A percentile compares a stretch with the other conserved stretches of the same genome.
These are phyloP conservation scores for Anthracocystis walkeri DNA, from an alignment of 1,284 basidiomycete genomes.

Conservation along the genomic window DNA sequence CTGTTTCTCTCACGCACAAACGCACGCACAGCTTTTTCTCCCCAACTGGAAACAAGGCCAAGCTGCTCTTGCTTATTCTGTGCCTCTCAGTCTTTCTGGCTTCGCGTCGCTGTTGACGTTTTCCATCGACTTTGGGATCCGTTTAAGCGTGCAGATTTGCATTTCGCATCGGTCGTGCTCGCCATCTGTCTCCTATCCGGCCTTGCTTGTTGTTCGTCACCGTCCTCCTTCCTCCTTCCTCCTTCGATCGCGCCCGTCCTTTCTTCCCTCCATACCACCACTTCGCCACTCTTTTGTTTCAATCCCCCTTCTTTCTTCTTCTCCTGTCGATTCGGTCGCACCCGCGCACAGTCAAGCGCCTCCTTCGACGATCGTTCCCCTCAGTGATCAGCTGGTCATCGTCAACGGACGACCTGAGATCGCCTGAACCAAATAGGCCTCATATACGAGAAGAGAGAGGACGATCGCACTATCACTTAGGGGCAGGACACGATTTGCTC, in stretches of 20 bases:
- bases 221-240: neutral
- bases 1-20: neutral
- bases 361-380: neutral
- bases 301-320: neutral
- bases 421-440: too few species aligned
- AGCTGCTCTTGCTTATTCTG: slow-evolving; percentile 3
- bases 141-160: slow-evolving; percentile 6
- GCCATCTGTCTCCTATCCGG: slow-evolving; percentile 7
- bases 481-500: too few species aligned
- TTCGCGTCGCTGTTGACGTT: slow-evolving; percentile 8
- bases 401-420: too few species aligned
- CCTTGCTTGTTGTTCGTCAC: neutral
- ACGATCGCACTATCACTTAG: too few species aligned
- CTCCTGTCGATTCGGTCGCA: neutral
- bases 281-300: slow-evolving; percentile 9
- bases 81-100: neutral
- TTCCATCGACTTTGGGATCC: neutral
- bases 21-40: too few species aligned
- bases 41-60: too few species aligned
- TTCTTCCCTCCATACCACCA: neutral
- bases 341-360: neutral
- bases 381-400: too few species aligned
- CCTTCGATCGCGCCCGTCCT: neutral
- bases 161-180: slow-evolving; percentile 1
- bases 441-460: too few species aligned